Conservation (phyloP, 2,329 filamentous ascomycete species). For the Aspergillus brunneoviolaceus region DNA sequence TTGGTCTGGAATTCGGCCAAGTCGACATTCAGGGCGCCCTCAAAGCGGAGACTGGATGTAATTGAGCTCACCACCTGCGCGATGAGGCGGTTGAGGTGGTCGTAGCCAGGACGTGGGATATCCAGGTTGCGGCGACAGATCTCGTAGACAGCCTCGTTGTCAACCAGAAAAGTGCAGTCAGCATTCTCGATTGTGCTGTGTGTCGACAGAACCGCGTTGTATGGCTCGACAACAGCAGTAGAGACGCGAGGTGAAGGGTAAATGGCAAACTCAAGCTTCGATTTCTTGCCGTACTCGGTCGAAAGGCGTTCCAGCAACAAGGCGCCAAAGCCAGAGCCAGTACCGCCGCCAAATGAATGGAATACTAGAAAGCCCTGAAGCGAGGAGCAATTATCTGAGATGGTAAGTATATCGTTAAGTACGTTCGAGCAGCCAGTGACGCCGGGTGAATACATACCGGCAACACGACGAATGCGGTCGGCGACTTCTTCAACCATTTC, state of each 20-base stretch:
- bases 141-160: constrained; percentile 68
- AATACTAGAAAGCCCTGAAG: constrained; percentile 68
- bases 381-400: constrained; percentile 62
- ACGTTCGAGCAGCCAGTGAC: background rate
- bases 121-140: constrained; percentile 66
- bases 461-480: constrained; percentile 64
- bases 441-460: constrained; percentile 47
- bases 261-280: constrained; percentile 65
- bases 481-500: constrained; percentile 64
- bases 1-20: constrained; percentile 70
- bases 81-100: constrained; percentile 66
- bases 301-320: constrained; percentile 64
- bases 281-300: constrained; percentile 67
- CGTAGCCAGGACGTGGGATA: constrained; percentile 63
- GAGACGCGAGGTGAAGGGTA: constrained; percentile 65
- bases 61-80: constrained; percentile 68
- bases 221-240: constrained; percentile 67
- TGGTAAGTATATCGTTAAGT: constrained; percentile 3
- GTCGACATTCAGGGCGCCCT: constrained; percentile 67
- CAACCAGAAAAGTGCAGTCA: constrained; percentile 67
- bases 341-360: constrained; percentile 68
- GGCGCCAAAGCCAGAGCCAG: constrained; percentile 66
- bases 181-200: constrained; percentile 67
- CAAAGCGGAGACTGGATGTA: constrained; percentile 64
- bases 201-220: constrained; percentile 58